Percentiles rank a stretch among this genome's conserved stretches.
phyloP scores from a whole-genome alignment of 768 basidiomycete genomes.

The Xerocomellus amylosporus region DNA sequence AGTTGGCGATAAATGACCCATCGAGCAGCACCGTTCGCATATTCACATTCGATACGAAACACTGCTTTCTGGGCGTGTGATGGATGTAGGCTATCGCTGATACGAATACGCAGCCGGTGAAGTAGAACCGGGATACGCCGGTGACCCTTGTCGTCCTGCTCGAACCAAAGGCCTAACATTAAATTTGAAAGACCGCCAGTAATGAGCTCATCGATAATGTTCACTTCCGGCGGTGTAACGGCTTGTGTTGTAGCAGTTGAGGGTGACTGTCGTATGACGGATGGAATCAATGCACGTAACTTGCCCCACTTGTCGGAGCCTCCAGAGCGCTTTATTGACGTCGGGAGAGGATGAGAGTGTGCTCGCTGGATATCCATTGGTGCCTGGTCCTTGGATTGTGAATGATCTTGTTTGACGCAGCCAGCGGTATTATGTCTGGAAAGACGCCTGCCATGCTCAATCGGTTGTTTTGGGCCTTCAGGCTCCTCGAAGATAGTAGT shows the following conservation, averaged over 20 bases:
- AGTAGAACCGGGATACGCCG: conserved; percentile 77
- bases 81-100: conserved; percentile 85
- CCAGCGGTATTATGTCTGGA: conserved; percentile 8
- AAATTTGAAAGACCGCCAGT: conserved; percentile 75
- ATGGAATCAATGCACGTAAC: conserved; percentile 64
- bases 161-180: conserved; percentile 80
- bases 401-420: neutral
- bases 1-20: conserved; percentile 97
- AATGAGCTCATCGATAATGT: conserved; percentile 80
- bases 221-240: conserved; percentile 52
- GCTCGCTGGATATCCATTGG: conserved; percentile 16
- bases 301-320: conserved; percentile 55
- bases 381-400: conserved; percentile 4
- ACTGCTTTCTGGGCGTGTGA: conserved; percentile 72
- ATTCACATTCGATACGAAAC: conserved; percentile 93
- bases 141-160: conserved; percentile 81
- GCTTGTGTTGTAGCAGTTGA: conserved; percentile 41
- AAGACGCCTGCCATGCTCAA: conserved; percentile 25
- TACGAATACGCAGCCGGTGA: conserved; percentile 76
- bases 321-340: conserved; percentile 18
- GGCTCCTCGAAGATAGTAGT: conserved; percentile 29
- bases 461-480: conserved; percentile 19
- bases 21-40: conserved; percentile 85
- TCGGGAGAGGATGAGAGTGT: conserved; percentile 30
- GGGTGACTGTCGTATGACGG: conserved; percentile 41